Evolutionary conservation across 2,329 filamentous ascomycete genomes (phyloP).

Genomic region (Penicillium sumatraense): DNA sequence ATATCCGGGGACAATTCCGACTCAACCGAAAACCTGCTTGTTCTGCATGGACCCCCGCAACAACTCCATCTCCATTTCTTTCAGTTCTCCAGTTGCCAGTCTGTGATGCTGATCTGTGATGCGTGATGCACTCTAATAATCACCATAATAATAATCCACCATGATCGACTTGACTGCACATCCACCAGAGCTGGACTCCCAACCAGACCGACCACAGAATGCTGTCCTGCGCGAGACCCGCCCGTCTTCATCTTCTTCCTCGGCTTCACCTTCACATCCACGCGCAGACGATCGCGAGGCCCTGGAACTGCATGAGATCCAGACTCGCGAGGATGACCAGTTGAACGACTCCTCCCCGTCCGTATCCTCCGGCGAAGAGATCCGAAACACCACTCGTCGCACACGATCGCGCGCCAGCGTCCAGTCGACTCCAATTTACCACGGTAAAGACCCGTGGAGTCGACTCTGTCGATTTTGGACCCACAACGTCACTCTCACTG

Average conservation of each 20-base stretch:
- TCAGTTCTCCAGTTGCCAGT: no score
- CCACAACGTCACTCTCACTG: constrained; percentile 55
- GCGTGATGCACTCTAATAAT: neutral
- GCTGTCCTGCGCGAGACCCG: constrained; percentile 15
- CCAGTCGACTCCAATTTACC: constrained; percentile 10
- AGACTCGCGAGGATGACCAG: constrained; percentile 33
- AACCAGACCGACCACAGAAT: constrained; percentile 6
- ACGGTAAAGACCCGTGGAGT: constrained; percentile 58
- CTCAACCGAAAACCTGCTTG: constrained; percentile 7
- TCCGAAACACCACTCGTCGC: constrained; percentile 29
- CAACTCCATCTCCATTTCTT: neutral
- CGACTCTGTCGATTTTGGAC: constrained; percentile 79
- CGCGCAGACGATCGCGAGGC: constrained; percentile 22
- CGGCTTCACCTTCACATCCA: neutral
- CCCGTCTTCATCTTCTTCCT: constrained; percentile 6
- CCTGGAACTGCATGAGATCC: constrained; percentile 36
- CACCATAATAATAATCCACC: no score
- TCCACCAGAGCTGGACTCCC: neutral
- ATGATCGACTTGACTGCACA: constrained; percentile 10
- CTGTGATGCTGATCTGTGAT: no score
- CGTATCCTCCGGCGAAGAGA: constrained; percentile 39
- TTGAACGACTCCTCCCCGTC: constrained; percentile 31
- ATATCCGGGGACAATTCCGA: constrained; percentile 14
- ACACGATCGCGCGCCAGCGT: constrained; percentile 27
- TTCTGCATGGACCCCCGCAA: neutral